Evolutionary conservation across 345 rosid genomes (phyloP).

Genomic region (Populus davidiana): DNA sequence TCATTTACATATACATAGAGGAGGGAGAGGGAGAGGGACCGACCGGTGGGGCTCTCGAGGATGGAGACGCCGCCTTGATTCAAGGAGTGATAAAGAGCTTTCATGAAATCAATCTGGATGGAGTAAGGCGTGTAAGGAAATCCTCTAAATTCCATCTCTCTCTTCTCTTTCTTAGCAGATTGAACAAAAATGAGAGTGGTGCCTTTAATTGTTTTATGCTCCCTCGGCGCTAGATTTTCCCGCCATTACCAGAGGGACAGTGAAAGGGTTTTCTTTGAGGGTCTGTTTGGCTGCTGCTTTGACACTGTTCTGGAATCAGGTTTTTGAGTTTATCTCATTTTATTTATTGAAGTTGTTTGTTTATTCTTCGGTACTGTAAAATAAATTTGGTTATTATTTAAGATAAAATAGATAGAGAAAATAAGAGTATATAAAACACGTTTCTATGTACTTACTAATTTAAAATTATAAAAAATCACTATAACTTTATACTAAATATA

Average conservation of each 20-base stretch:
- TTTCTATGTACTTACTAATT: no score
- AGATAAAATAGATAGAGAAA: no score
- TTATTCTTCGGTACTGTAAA: no score
- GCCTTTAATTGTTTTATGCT: not conserved
- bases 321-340: not conserved
- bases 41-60: constrained; percentile 97
- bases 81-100: constrained; percentile 65
- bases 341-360: no score
- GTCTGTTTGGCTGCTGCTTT: constrained; percentile 1
- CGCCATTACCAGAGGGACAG: not conserved
- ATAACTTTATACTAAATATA: no score
- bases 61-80: constrained; percentile 88
- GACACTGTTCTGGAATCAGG: not conserved
- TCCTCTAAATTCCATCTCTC: constrained; percentile 42
- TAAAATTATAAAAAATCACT: no score
- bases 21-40: not conserved
- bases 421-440: no score
- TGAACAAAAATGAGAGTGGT: not conserved
- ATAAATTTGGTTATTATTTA: no score
- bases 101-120: constrained; percentile 84
- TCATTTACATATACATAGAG: not conserved
- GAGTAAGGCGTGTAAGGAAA: constrained; percentile 81
- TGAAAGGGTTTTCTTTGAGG: not conserved
- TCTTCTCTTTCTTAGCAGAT: not conserved
- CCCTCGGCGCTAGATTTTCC: not conserved